Conservation (phyloP, 768 basidiomycete genomes). For the Fistulinella prunicolor region DNA sequence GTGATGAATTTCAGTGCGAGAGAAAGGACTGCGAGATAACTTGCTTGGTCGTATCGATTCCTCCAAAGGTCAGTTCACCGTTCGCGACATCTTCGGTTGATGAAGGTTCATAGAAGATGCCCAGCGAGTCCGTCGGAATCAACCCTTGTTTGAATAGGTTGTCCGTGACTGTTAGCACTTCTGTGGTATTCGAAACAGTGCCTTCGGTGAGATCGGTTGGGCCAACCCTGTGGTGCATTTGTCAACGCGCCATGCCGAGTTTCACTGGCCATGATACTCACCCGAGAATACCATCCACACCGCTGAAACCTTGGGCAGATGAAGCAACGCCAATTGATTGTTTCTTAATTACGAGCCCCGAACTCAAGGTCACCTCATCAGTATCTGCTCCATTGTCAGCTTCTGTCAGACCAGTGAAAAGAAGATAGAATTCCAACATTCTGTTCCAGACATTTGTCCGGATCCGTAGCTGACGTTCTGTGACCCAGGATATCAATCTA, state of each 20-base stretch:
- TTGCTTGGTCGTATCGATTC: constrained; percentile 46
- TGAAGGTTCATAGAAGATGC: constrained; percentile 52
- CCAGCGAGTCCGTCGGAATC: constrained; percentile 45
- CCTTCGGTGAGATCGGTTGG: constrained; percentile 47
- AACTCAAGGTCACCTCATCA: constrained; percentile 44
- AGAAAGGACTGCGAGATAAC: background rate
- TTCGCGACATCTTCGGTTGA: constrained; percentile 37
- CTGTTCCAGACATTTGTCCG: constrained; percentile 50
- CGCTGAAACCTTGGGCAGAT: constrained; percentile 41
- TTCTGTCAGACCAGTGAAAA: background rate
- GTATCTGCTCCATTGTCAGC: constrained; percentile 33
- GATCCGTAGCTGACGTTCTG: constrained; percentile 55
- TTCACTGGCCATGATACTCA: constrained; percentile 10
- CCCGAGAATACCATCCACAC: constrained; percentile 54
- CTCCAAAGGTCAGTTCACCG: constrained; percentile 57
- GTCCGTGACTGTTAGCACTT: constrained; percentile 56
- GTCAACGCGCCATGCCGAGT: background rate
- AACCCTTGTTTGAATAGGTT: constrained; percentile 48
- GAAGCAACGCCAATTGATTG: constrained; percentile 50
- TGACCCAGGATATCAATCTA: background rate
- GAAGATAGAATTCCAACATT: constrained; percentile 36
- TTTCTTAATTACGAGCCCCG: constrained; percentile 41
- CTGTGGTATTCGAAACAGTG: constrained; percentile 39
- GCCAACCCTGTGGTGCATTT: constrained; percentile 38
- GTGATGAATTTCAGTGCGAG: background rate